Conservation (phyloP, 176 grass and related monocot species). For the Bonia amplexicaulis region DNA sequence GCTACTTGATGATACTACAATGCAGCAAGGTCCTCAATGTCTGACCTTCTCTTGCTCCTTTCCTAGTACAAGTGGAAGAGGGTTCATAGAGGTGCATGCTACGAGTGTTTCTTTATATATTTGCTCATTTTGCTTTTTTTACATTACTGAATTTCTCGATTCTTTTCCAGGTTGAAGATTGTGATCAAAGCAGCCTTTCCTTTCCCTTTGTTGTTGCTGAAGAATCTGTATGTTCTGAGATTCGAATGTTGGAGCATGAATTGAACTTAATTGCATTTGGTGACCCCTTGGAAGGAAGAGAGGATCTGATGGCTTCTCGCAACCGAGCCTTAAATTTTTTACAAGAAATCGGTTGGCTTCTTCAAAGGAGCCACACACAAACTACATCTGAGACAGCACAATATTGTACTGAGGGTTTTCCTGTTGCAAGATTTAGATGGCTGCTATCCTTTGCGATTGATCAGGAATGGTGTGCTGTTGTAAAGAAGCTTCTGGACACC, state of each 20-base stretch:
- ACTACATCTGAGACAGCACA: constrained; percentile 29
- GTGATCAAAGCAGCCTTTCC: constrained; percentile 59
- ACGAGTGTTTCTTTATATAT: background rate
- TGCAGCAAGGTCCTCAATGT: constrained; percentile 45
- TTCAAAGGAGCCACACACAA: constrained; percentile 37
- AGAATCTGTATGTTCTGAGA: constrained; percentile 57
- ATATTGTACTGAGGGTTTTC: constrained; percentile 23
- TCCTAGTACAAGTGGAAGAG: constrained; percentile 63
- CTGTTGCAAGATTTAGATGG: constrained; percentile 42
- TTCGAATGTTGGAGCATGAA: constrained; percentile 49
- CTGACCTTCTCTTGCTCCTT: constrained; percentile 79
- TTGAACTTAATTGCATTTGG: constrained; percentile 38
- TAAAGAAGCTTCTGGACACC: constrained; percentile 59
- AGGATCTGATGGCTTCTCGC: constrained; percentile 1
- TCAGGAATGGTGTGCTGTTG: constrained; percentile 54
- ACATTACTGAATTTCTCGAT: background rate
- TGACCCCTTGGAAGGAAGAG: constrained; percentile 17
- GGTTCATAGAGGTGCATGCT: constrained; percentile 76
- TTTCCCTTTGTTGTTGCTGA: constrained; percentile 81
- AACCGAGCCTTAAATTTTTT: constrained; percentile 40
- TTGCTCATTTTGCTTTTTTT: background rate
- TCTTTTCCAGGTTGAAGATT: constrained; percentile 59
- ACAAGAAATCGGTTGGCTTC: constrained; percentile 66
- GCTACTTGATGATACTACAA: constrained; percentile 31
- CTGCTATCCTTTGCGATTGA: constrained; percentile 52